Evolutionary conservation across 768 basidiomycete species (phyloP).

Genomic region (Polyporus arcularius): DNA sequence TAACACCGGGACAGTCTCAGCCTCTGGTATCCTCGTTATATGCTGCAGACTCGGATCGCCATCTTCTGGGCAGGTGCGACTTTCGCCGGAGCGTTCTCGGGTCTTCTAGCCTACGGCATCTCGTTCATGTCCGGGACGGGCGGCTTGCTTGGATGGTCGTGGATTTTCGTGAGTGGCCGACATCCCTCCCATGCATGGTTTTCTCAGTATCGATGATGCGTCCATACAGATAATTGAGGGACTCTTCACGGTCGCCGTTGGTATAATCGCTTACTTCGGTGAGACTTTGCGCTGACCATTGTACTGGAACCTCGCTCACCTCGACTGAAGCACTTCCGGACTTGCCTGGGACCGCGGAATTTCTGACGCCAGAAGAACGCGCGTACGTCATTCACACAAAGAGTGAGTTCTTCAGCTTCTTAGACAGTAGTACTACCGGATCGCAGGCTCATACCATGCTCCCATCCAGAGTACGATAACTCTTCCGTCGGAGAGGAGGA

Average conservation of each 20-base stretch:
- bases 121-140: constrained; percentile 34
- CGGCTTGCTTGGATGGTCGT: constrained; percentile 31
- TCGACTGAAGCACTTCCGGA: constrained; percentile 53
- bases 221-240: constrained; percentile 59
- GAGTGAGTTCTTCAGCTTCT: constrained; percentile 38
- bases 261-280: constrained; percentile 53
- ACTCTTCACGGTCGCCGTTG: constrained; percentile 56
- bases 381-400: constrained; percentile 54
- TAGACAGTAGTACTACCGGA: neutral
- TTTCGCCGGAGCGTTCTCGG: constrained; percentile 25
- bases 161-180: constrained; percentile 30
- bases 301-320: neutral
- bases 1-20: constrained; percentile 14
- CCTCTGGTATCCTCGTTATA: constrained; percentile 28
- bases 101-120: constrained; percentile 36
- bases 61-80: constrained; percentile 29
- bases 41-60: constrained; percentile 25
- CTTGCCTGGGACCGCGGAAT: constrained; percentile 56
- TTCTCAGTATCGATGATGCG: neutral
- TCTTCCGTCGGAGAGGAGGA: constrained; percentile 62
- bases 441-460: neutral
- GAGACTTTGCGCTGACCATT: constrained; percentile 6
- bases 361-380: constrained; percentile 61
- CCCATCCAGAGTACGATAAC: constrained; percentile 48
- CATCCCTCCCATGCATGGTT: neutral